Evolutionary conservation across 441 rosid genomes (phyloP), one percentile per base, ranked within the genome.

Genomic region (Aquilaria agallochum): DNA sequence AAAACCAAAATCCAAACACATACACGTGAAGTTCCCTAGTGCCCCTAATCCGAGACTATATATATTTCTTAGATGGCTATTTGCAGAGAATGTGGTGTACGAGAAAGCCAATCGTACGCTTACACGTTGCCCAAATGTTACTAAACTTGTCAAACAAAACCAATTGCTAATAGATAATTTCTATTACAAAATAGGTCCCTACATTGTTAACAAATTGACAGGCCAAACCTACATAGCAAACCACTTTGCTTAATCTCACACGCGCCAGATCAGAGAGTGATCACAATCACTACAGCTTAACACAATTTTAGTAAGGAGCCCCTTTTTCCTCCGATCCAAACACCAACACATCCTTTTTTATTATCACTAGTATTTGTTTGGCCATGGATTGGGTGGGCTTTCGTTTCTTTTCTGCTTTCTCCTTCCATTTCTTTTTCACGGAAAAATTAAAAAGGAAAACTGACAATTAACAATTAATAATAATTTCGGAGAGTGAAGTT

Each of bases 401-500:
- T 58, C 54, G 50, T 67, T 63, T 46, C 31, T 54, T 63, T 65
- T 11, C 56, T 51, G 55, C 49, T 46, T 69, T 68, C 65, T 59
- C 68, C 62, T 78, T 75, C 74, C 70, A 59, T 72, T 75, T 42
- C 33, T 68, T 71, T 70, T 59, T 56, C 53, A 67, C 70, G 74
- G 74, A 77, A 80, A 69, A 66, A 61, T 68, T 58, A 54, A 75
- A 49, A 80, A 60, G 60, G 72, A 61, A 65, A 76, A 53, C 27
- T 66, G 57, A 70, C 73, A 68, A 74, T 64, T 66, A 59, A 70
- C 72, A 69, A 74, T 64, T 72, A 73, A 64, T 74, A 76, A 70
- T 70, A 67, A 64, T 67, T 74, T 60, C 15, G 64, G 58, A 13
- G 53, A 63, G 68, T 70, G 71, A 66, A 66, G 71, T 76, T 84